Conservation (phyloP, 495 filamentous ascomycete genomes). For the Podospora anserina region DNA sequence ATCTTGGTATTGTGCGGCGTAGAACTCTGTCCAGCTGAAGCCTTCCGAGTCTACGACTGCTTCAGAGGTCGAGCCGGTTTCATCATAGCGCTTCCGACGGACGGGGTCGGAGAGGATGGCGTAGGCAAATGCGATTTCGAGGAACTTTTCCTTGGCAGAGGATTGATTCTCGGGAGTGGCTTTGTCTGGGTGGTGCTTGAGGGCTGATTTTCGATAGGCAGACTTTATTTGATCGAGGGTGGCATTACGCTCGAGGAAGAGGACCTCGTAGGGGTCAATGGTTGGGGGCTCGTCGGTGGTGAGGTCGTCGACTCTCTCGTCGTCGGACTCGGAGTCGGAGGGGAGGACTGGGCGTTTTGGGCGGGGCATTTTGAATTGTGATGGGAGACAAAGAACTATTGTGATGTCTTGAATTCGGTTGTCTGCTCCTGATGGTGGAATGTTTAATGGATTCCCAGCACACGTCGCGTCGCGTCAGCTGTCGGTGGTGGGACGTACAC, state of each 20-base stretch:
- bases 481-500: background rate
- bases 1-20: slow-evolving; percentile 72
- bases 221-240: slow-evolving; percentile 72
- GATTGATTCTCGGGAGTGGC: slow-evolving; percentile 59
- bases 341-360: background rate
- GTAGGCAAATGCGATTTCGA: slow-evolving; percentile 88
- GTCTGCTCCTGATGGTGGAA: no score
- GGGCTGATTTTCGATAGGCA: slow-evolving; percentile 82
- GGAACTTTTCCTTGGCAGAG: slow-evolving; percentile 74
- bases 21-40: slow-evolving; percentile 90
- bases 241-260: slow-evolving; percentile 62
- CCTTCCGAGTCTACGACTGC: slow-evolving; percentile 64
- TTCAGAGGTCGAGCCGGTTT: slow-evolving; percentile 81
- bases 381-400: background rate
- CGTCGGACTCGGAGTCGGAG: slow-evolving; percentile 8
- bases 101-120: slow-evolving; percentile 79
- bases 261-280: slow-evolving; percentile 82
- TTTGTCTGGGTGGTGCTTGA: slow-evolving; percentile 93
- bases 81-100: slow-evolving; percentile 79
- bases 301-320: slow-evolving; percentile 22
- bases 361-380: background rate
- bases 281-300: slow-evolving; percentile 39
- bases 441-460: slow-evolving; percentile 6
- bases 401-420: background rate
- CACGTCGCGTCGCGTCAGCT: slow-evolving; percentile 18